Evolutionary conservation across 2,329 filamentous ascomycete genomes (phyloP).

Genomic region (Pseudogymnoascus sp.): DNA sequence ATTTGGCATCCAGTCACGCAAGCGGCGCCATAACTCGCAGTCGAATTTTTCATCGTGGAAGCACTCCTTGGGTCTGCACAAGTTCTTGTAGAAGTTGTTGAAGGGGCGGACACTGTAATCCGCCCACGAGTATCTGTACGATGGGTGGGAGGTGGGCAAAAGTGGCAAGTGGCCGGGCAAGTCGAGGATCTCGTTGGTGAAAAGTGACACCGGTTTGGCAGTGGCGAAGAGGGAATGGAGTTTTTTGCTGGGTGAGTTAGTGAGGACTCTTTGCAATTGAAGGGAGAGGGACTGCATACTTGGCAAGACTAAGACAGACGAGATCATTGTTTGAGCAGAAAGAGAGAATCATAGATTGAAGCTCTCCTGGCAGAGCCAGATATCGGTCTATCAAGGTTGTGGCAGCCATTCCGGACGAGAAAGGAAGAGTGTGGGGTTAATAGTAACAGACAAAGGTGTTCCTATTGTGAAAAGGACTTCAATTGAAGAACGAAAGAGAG

Average conservation of each 20-base stretch:
- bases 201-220: background rate
- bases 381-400: background rate
- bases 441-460: background rate
- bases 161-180: background rate
- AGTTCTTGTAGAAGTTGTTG: background rate
- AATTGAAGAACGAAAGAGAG: background rate
- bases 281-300: background rate
- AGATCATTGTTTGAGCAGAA: background rate
- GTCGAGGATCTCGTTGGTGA: background rate
- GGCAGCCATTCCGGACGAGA: background rate
- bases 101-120: too few species aligned
- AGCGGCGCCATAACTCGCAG: background rate
- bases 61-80: background rate
- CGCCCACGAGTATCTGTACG: background rate
- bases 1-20: background rate
- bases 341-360: background rate
- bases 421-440: background rate
- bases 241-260: background rate
- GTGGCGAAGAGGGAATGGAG: background rate
- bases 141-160: background rate
- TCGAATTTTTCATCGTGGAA: background rate
- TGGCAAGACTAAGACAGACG: background rate
- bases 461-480: background rate
- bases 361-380: slow-evolving; percentile 2
- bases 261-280: background rate